Conservation (phyloP, 805 yeast species). For the Komagataella pseudopastoris region DNA sequence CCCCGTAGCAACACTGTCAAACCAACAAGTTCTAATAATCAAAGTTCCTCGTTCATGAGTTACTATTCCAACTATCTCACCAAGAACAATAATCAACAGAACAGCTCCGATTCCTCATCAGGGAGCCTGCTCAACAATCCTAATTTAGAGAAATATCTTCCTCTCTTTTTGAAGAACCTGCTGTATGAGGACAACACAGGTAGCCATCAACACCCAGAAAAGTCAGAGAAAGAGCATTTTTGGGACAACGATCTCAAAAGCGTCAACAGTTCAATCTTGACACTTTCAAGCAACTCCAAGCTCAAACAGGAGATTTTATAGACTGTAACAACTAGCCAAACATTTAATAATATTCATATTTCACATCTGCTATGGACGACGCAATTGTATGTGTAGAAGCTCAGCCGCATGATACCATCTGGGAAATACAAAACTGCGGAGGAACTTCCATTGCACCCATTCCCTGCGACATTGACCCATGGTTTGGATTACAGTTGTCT, state of each 20-base stretch:
- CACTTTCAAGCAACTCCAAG: conserved; percentile 6
- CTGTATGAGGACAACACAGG: neutral
- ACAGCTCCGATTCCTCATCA: neutral
- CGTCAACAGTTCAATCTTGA: conserved; percentile 4
- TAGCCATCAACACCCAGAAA: neutral
- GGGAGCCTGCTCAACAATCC: conserved; percentile 3
- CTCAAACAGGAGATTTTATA: neutral
- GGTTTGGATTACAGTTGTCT: neutral
- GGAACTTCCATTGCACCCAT: neutral
- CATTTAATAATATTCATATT: neutral
- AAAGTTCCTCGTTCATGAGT: neutral
- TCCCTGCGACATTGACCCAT: neutral
- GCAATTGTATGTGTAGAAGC: neutral
- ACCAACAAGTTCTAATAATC: neutral
- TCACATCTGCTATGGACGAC: neutral
- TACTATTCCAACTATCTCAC: conserved; percentile 1
- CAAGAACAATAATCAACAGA: neutral
- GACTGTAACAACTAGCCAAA: neutral
- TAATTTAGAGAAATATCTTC: conserved; percentile 6
- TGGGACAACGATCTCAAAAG: conserved; percentile 6
- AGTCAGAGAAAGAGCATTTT: conserved; percentile 1
- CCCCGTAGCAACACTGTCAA: neutral
- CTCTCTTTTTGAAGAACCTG: conserved; percentile 6
- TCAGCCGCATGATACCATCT: neutral
- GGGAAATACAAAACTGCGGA: neutral